Conservation (phyloP, 2,329 filamentous ascomycete genomes). For the Stachybotrys chartarum region DNA sequence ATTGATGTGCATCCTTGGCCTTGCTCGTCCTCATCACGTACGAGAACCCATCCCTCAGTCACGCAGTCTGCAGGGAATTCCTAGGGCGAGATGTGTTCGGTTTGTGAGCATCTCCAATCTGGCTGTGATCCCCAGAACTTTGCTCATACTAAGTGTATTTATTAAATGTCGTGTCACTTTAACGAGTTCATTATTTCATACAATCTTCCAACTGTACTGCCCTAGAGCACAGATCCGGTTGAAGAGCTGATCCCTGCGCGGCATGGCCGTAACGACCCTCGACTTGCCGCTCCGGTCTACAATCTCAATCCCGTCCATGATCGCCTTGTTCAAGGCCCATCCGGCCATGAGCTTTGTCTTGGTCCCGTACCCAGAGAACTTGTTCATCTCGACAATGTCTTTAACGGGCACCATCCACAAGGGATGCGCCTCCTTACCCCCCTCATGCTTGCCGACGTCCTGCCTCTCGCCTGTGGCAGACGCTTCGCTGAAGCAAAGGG, state of each 20-base stretch:
- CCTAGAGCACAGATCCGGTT: slow-evolving; percentile 68
- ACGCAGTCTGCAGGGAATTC: too few species aligned
- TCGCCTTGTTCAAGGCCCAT: slow-evolving; percentile 63
- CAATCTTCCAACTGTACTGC: slow-evolving; percentile 69
- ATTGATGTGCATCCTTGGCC: too few species aligned
- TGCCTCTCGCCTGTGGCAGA: too few species aligned
- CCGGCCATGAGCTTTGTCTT: slow-evolving; percentile 72
- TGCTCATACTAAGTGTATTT: too few species aligned
- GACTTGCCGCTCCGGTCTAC: slow-evolving; percentile 42
- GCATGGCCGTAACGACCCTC: slow-evolving; percentile 59
- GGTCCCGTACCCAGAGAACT: slow-evolving; percentile 71
- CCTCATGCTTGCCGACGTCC: neutral
- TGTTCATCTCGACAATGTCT: slow-evolving; percentile 65
- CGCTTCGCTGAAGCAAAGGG: slow-evolving; percentile 4
- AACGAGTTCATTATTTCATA: too few species aligned
- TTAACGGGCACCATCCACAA: slow-evolving; percentile 60
- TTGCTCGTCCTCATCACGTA: too few species aligned
- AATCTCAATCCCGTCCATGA: slow-evolving; percentile 65
- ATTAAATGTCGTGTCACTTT: too few species aligned
- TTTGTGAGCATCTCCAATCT: too few species aligned
- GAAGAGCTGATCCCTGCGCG: slow-evolving; percentile 65
- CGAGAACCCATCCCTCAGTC: too few species aligned
- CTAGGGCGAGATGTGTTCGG: too few species aligned
- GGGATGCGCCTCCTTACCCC: slow-evolving; percentile 37
- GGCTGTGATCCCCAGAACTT: too few species aligned